Evolutionary conservation across 345 rosid genomes (phyloP), one percentile per base, ranked within the genome.

Genomic region (Salix brachista): DNA sequence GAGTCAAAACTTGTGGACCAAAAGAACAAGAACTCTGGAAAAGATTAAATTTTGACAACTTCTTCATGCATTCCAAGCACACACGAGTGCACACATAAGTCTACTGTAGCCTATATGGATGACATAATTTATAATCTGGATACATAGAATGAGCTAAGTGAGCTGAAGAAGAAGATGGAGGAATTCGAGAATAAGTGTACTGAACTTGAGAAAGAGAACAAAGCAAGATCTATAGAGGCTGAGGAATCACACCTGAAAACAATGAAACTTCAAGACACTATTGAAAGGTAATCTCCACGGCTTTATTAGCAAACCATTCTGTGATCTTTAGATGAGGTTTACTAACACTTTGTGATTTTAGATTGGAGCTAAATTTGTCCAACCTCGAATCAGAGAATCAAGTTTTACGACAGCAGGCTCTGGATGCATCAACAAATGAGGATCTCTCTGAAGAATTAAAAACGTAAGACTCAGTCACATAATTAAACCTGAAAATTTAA

Each of bases 341-440:
- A 78, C 75, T 67, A 42, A 80, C 62, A 41, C 34, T 36, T 74
- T 65, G 30, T 72, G 50, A 75, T 75, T 70, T 28, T 82, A 90
- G 94, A 77, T 82, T 89, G 69, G 88, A 87, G 60, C 66, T 75
- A 65, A 85, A 87, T 79, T 50, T 84, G 77, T 80, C 92, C 74
- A 88, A 83, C 82, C 86, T 89, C 39, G 92, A 90, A 80, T 85
- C 90, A 48, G 94, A 89, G 81, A 91, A 91, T 64, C 92, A 91
- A 79, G 86, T 91, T 79, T 83, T 89, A 73, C 92, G 90, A 50
- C 94, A 91, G 71, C 89, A 91, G 77, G 91, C 89, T 73, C 75
- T 90, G 79, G 87, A 72, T 17, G 70, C 80, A 82, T 76, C 91
- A 70, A 71, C 84, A 78, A 87, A 39, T 70, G 79, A 84, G 46